These are phyloP conservation scores for Populus tremula DNA, from an alignment of 345 rosid species.

Conservation along the genomic window DNA sequence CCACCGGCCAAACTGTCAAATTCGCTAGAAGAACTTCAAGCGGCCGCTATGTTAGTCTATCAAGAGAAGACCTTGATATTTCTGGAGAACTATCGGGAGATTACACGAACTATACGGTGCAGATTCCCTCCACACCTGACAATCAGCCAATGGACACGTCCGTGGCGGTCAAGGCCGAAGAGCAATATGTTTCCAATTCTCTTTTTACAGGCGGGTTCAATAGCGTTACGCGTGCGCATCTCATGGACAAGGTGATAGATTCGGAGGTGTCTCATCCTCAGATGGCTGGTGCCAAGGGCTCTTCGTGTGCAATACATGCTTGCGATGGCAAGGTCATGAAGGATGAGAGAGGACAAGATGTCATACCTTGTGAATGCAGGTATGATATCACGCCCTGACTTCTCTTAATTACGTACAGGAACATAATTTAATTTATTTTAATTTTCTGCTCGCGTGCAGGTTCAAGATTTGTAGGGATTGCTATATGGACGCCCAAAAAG, in stretches of 20 bases:
- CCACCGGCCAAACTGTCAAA: constrained; percentile 74
- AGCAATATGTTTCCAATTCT: constrained; percentile 88
- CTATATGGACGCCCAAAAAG: constrained; percentile 84
- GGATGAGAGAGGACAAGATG: constrained; percentile 83
- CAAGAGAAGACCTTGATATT: constrained; percentile 79
- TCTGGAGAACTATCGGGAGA: constrained; percentile 74
- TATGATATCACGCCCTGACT: constrained; percentile 5
- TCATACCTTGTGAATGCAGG: constrained; percentile 92
- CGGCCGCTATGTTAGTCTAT: constrained; percentile 87
- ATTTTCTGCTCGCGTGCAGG: constrained; percentile 29
- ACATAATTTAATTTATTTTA: background rate
- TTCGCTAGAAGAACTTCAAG: constrained; percentile 88
- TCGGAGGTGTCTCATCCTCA: constrained; percentile 93
- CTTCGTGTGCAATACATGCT: constrained; percentile 79
- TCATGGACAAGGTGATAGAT: constrained; percentile 96
- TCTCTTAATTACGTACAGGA: background rate
- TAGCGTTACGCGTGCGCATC: constrained; percentile 87
- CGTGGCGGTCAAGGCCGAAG: constrained; percentile 62
- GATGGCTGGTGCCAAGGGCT: constrained; percentile 88
- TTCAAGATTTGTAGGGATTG: constrained; percentile 96
- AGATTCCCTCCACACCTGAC: constrained; percentile 90
- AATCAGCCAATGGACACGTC: constrained; percentile 80
- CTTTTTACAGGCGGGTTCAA: constrained; percentile 93
- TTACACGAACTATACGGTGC: constrained; percentile 86
- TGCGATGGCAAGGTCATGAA: constrained; percentile 91